phyloP scores from a whole-genome alignment of 1,284 basidiomycete species.

The Ceratobasidium theobromae region DNA sequence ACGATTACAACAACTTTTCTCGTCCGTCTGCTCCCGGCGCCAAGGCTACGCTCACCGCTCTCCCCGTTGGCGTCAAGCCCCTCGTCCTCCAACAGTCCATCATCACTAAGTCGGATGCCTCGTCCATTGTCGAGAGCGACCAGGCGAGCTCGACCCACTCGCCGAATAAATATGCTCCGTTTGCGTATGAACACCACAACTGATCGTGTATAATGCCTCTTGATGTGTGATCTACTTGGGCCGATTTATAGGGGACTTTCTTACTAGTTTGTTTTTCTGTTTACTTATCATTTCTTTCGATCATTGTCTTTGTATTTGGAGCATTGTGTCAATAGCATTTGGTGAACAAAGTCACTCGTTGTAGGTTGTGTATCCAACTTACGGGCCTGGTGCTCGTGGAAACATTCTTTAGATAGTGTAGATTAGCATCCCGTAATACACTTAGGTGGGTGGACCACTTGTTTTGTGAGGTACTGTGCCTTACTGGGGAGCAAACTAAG shows the following conservation, averaged over 20 bases:
- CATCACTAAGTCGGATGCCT: background rate
- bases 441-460: too few species aligned
- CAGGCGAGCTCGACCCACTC: background rate
- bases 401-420: background rate
- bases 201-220: too few species aligned
- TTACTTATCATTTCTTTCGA: background rate
- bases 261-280: too few species aligned
- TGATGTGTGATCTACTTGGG: too few species aligned
- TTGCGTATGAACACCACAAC: background rate
- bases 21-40: background rate
- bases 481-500: too few species aligned
- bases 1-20: constrained; percentile 20
- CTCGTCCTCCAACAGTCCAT: constrained; percentile 7
- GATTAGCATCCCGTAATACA: background rate
- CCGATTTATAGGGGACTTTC: too few species aligned
- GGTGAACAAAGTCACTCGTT: background rate
- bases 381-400: background rate
- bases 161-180: background rate
- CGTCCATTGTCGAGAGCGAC: background rate
- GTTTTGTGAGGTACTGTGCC: too few species aligned
- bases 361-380: background rate
- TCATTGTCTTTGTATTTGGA: background rate
- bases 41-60: background rate
- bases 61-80: constrained; percentile 1
- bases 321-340: background rate